Conservation (phyloP, 768 basidiomycete genomes). For the Mrakia frigida region DNA sequence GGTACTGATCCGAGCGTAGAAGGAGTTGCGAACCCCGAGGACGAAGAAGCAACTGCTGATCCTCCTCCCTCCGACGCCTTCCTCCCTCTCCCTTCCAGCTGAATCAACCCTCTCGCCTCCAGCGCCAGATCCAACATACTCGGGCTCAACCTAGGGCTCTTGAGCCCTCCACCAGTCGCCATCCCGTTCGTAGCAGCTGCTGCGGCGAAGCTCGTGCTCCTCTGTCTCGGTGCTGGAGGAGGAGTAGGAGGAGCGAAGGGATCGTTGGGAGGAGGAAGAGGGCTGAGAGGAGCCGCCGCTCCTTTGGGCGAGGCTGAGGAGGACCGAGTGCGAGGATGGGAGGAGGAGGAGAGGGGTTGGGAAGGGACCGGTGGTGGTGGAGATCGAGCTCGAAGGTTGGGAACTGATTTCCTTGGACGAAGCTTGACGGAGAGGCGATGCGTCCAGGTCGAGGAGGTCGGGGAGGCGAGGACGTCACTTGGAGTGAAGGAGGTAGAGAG, state of each 20-base stretch:
- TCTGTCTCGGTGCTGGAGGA: background rate
- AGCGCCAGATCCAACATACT: slow-evolving; percentile 21
- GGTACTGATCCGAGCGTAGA: background rate
- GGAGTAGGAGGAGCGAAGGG: slow-evolving; percentile 1
- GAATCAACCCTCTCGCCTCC: slow-evolving; percentile 16
- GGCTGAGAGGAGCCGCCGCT: background rate
- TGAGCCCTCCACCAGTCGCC: background rate
- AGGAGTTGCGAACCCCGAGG: background rate
- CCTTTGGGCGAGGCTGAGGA: background rate
- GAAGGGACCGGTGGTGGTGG: background rate
- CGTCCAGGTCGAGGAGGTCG: slow-evolving; percentile 8
- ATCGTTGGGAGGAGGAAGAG: slow-evolving; percentile 8
- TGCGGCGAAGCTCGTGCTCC: background rate
- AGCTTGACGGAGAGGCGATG: slow-evolving; percentile 21
- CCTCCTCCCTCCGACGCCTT: background rate
- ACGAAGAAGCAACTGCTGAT: background rate
- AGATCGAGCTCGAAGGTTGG: slow-evolving; percentile 18
- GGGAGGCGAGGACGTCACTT: background rate
- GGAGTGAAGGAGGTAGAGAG: background rate
- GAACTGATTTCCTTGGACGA: slow-evolving; percentile 8
- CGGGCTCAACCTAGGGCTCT: slow-evolving; percentile 21
- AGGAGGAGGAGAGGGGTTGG: background rate
- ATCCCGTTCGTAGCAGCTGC: background rate
- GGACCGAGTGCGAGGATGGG: background rate
- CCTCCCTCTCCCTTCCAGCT: background rate